Conservation (phyloP, 1,284 basidiomycete species). For the Boletus sp. region DNA sequence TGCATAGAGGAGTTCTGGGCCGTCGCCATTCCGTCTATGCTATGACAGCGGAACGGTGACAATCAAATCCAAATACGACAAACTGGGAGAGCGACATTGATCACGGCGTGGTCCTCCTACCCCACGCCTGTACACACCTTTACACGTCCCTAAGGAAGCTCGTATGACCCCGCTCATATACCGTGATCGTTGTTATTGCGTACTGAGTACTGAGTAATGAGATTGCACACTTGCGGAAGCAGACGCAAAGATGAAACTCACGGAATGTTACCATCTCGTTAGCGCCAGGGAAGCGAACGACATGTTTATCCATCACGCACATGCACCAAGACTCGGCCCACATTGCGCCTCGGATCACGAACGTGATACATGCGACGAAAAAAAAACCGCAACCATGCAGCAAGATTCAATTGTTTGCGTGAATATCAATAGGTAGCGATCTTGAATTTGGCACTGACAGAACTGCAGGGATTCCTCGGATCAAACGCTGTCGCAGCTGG, state of each 20-base stretch:
- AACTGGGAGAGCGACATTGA: neutral
- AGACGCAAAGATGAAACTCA: neutral
- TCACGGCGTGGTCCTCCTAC: neutral
- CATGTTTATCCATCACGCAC: conserved; percentile 6
- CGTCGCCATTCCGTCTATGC: conserved; percentile 1
- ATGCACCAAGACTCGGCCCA: no score
- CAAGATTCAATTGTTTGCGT: neutral
- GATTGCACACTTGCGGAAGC: neutral
- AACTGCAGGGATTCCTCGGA: conserved; percentile 18
- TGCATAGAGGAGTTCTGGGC: neutral
- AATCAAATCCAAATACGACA: neutral
- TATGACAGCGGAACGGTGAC: conserved; percentile 8
- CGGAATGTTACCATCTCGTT: neutral
- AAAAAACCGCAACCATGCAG: neutral
- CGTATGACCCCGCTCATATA: neutral
- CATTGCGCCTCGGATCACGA: conserved; percentile 15
- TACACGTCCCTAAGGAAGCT: neutral
- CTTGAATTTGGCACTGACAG: neutral
- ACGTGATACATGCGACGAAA: neutral
- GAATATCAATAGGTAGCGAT: conserved; percentile 2
- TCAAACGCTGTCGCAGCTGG: conserved; percentile 7
- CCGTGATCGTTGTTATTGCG: neutral
- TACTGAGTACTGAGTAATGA: neutral
- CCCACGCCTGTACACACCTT: neutral
- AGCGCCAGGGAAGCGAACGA: neutral